Evolutionary conservation across 345 rosid genomes (phyloP), one percentile per base, ranked within the genome.

Genomic region (Bretschneidera sinensis): DNA sequence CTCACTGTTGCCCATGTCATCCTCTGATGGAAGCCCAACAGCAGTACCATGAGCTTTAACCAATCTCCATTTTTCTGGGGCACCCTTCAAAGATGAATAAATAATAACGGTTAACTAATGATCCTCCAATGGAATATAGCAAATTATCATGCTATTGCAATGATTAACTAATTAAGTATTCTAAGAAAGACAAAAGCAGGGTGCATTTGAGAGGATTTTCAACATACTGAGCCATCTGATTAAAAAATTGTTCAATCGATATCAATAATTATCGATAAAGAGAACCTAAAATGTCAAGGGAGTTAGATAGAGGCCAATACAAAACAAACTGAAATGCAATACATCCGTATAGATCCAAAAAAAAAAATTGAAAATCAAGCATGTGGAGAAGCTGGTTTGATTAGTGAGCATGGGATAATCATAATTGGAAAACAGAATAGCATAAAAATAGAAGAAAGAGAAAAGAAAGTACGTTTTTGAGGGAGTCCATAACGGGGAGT

Each of bases 1-100:
- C 74, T 94, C 99, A 68, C 99, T 94, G 77, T 94, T 94, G 25
- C 99, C 99, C 99, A 90, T 90, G 72, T 94, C 99, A 72, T 94
- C 99, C 15, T 94, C 99, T 2, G 87, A 77, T 5, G 99, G 99
- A 50, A 94, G 89, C 33, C 99, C 99, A 20, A 90, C 99, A 1
- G 99, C 96, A 43, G 56, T 73, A 21, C 99, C 99, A 52, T 94
- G 97, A 55, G 97, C 99, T 76, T 63, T 88, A 66, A 94, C 67
- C 79, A 94, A 68, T 64, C 97, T 86, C 99, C 99, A 94, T 48
- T 63, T 78, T 58, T 81, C 83, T 1, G 99, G 97, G 34, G 91
- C 92, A 45, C 77, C 77, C 96, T 92, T 45, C 43, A 19, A 24
- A 28, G 11, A 15, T 22, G 43, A 43, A 64, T 14, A 39, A n/a